A percentile compares a stretch with the other conserved stretches of the same genome.
Evolutionary conservation across 2,329 filamentous ascomycete species (phyloP).

Genomic region (Cercospora sesami): DNA sequence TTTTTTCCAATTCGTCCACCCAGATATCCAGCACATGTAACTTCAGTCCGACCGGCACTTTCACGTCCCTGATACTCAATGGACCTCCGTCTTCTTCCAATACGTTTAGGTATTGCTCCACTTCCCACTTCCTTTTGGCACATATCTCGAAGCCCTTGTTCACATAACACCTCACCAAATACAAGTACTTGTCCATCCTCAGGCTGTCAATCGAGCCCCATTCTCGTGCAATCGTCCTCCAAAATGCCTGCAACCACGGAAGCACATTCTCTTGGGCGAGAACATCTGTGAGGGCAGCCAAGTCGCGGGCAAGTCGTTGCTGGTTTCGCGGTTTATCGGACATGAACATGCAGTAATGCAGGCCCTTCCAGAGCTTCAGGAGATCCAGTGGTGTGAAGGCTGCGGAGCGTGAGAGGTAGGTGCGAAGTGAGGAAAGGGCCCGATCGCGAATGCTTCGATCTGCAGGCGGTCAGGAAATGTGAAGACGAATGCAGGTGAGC

Average conservation of each 20-base stretch:
- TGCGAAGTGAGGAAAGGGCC: slow-evolving; percentile 71
- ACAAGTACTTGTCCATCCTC: slow-evolving; percentile 85
- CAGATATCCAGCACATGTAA: slow-evolving; percentile 89
- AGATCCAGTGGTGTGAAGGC: slow-evolving; percentile 68
- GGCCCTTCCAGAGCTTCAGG: slow-evolving; percentile 89
- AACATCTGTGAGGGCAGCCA: slow-evolving; percentile 67
- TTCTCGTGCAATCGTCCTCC: slow-evolving; percentile 54
- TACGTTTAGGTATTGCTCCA: slow-evolving; percentile 48
- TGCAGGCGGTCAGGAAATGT: slow-evolving; percentile 12
- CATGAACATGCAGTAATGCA: slow-evolving; percentile 90
- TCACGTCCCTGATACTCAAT: slow-evolving; percentile 50
- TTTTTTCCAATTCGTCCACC: slow-evolving; percentile 82
- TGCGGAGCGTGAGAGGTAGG: slow-evolving; percentile 68
- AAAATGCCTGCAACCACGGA: slow-evolving; percentile 52
- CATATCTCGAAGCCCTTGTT: slow-evolving; percentile 64
- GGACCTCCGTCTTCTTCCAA: slow-evolving; percentile 46
- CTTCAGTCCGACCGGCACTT: slow-evolving; percentile 77
- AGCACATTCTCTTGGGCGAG: slow-evolving; percentile 47
- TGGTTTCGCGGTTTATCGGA: slow-evolving; percentile 85
- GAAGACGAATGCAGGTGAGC: slow-evolving; percentile 46
- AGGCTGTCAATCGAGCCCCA: slow-evolving; percentile 54
- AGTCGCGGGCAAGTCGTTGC: slow-evolving; percentile 75
- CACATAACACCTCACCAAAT: slow-evolving; percentile 77
- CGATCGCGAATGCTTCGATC: slow-evolving; percentile 34
- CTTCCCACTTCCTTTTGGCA: slow-evolving; percentile 39